Base-by-base conservation (phyloP, 306 rosid genomes). In the Cajanus cajan region DNA sequence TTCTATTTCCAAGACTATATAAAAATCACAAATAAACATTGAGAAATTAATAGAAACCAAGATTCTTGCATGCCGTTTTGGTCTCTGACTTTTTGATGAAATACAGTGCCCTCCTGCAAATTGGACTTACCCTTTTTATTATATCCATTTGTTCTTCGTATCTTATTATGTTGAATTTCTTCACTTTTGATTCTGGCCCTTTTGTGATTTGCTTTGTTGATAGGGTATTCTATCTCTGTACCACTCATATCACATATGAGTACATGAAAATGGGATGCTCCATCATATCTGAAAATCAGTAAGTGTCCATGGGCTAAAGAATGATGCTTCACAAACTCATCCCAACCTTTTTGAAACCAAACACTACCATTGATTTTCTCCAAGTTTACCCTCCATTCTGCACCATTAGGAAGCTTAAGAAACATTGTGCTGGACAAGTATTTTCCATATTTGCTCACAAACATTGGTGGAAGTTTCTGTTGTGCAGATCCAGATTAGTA, bases 271-370 rank as follows among this genome's bases (percentile, higher is more conserved):
- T 9, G 11, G 0, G 77, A 61, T 36, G 31, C 7, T 39, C 66
- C 51, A 50, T 76, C 77, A 33, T 24, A 86, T 51, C 50, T 45
- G 36, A 86, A 84, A 62, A 79, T 54, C 61, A 86, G 12, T 0
- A 86, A 4, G 15, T 78, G 47, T 0, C 87, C 90, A 40, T 50
- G 1, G 0, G 18, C 37, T 54, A 87, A 54, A 24, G 69, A 73
- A 36, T 70, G 77, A 21, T 68, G 1, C 40, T 83, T 71, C n/a
- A 43, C 55, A 70, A 87, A 80, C 47, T 84, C 79, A 69, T 55
- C 58, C 87, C 84, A 87, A 36, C 90, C 90, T 2, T 74, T 64
- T 2, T 77, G 34, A n/a, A 86, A 52, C 84, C 86, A 83, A 25
- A 80, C 48, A 5, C 43, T 54, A 0, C 63, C 85, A 36, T 78